A percentile compares a stretch with the other conserved stretches of the same genome.
Evolutionary conservation across 176 grass and related monocot genomes (phyloP).

Genomic region (Ensete glaucum): DNA sequence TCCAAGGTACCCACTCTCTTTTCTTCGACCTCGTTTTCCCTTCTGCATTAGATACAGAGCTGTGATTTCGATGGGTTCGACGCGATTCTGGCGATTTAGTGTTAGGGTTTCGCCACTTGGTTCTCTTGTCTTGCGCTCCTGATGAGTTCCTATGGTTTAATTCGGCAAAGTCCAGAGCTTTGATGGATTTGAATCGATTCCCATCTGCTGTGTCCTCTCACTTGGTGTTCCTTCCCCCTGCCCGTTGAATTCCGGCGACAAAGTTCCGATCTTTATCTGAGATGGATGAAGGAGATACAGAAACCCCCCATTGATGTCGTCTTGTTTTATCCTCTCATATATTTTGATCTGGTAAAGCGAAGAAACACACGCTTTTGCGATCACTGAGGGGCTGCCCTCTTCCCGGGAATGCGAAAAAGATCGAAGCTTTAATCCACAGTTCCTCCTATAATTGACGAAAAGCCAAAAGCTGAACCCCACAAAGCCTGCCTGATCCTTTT

Average conservation of each 20-base stretch:
- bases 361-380: background rate
- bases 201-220: background rate
- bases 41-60: background rate
- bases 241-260: background rate
- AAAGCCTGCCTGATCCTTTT: too few species aligned
- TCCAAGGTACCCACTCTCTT: slow-evolving; percentile 2
- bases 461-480: background rate
- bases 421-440: background rate
- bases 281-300: background rate
- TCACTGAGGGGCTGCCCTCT: background rate
- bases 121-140: background rate
- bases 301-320: background rate
- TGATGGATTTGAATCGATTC: background rate
- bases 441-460: background rate
- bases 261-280: background rate
- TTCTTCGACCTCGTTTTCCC: too few species aligned
- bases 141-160: background rate
- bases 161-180: background rate
- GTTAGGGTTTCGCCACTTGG: background rate
- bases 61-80: background rate
- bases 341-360: background rate
- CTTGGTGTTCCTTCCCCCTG: background rate
- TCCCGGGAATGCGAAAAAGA: background rate
- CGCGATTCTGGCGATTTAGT: background rate
- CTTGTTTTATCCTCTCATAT: background rate